Percentiles rank a stretch among this genome's conserved stretches.
Conservation (phyloP, 2,329 filamentous ascomycete species). For the Monascus ruber region DNA sequence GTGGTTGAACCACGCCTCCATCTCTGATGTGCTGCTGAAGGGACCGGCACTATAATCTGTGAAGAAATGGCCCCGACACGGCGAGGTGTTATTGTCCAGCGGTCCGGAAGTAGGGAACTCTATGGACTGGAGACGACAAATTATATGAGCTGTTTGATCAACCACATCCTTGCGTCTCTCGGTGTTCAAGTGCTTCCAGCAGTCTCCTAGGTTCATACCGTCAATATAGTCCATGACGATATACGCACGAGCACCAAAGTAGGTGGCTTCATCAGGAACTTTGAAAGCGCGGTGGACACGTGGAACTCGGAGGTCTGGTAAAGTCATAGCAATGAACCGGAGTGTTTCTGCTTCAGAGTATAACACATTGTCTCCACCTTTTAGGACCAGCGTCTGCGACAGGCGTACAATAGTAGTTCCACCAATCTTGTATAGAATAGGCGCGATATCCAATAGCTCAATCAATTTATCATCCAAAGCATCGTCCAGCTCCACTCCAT, state of each 20-base stretch:
- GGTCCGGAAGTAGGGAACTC: conserved; percentile 5
- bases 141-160: conserved; percentile 10
- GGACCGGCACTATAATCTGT: conserved; percentile 14
- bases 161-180: conserved; percentile 8
- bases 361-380: no score
- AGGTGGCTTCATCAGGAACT: no score
- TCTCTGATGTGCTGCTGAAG: conserved; percentile 7
- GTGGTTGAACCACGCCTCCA: conserved; percentile 16
- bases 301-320: no score
- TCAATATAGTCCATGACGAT: conserved; percentile 19
- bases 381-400: no score
- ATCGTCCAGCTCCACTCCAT: no score
- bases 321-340: no score
- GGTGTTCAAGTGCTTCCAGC: conserved; percentile 9
- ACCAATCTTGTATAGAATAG: no score
- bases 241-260: conserved; percentile 13
- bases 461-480: no score
- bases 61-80: conserved; percentile 10
- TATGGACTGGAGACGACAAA: conserved; percentile 11
- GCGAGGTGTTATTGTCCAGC: conserved; percentile 9
- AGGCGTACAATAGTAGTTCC: no score
- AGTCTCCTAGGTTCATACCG: conserved; percentile 13
- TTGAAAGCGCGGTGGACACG: no score
- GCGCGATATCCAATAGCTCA: no score
- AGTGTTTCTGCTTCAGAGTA: no score